Evolutionary conservation across 495 filamentous ascomycete genomes (phyloP).

Genomic region (Viridothelium virens): DNA sequence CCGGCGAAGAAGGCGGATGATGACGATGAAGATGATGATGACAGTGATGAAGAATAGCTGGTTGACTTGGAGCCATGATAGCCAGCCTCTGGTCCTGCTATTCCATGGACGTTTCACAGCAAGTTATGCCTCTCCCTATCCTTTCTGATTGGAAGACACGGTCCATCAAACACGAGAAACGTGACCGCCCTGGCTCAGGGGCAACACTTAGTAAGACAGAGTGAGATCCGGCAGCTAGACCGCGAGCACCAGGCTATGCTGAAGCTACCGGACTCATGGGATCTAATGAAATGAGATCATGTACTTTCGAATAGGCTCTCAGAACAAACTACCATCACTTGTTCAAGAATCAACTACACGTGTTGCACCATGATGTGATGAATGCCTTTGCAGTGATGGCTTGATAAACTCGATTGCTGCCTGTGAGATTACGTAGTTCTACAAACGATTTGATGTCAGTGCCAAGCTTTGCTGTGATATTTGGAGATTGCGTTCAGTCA

Average conservation of each 20-base stretch:
- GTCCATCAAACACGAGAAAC: background rate
- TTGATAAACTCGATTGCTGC: no score
- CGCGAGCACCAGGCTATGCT: background rate
- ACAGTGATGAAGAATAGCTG: constrained; percentile 35
- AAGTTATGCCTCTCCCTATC: background rate
- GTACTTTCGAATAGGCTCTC: no score
- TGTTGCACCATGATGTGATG: no score
- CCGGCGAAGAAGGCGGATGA: constrained; percentile 43
- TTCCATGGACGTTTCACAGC: background rate
- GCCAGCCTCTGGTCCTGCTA: background rate
- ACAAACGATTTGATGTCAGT: no score
- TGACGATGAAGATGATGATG: constrained; percentile 41
- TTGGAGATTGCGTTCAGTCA: no score
- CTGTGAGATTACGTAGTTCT: no score
- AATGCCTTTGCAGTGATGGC: no score
- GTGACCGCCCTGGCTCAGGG: background rate
- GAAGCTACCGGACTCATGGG: no score
- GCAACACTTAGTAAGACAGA: background rate
- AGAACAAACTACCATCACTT: no score
- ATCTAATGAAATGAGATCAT: no score
- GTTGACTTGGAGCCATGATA: background rate
- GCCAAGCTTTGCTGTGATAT: no score
- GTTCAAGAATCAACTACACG: no score
- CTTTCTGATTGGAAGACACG: background rate
- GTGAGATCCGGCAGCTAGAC: background rate